Percentiles rank a stretch among this genome's conserved stretches.
phyloP scores from a whole-genome alignment of 495 filamentous ascomycete species.

The Penicillium alfredii region DNA sequence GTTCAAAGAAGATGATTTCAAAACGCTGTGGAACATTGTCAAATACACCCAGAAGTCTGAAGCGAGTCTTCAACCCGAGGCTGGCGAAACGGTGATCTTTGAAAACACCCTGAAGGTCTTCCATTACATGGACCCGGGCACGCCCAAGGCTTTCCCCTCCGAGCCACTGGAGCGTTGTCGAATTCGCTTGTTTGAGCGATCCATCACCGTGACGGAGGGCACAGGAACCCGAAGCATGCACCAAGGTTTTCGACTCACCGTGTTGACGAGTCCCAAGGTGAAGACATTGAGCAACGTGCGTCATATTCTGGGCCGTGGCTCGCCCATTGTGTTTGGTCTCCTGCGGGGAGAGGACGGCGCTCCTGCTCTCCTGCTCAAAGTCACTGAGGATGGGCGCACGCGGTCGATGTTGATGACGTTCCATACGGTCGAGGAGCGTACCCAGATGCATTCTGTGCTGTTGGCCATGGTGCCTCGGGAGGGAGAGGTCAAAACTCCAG shows the following conservation, averaged over 20 bases:
- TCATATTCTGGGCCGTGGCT: constrained; percentile 52
- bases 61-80: constrained; percentile 54
- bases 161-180: constrained; percentile 65
- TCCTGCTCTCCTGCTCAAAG: constrained; percentile 61
- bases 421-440: constrained; percentile 59
- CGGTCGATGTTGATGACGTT: constrained; percentile 71
- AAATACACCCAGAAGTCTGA: constrained; percentile 73
- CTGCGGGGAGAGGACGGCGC: constrained; percentile 60
- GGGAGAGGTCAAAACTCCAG: constrained; percentile 56
- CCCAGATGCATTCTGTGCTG: constrained; percentile 59
- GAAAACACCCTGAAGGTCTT: constrained; percentile 60
- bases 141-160: constrained; percentile 62
- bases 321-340: constrained; percentile 67
- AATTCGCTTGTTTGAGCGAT: constrained; percentile 65
- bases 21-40: constrained; percentile 69
- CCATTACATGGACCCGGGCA: constrained; percentile 66
- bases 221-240: constrained; percentile 63
- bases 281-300: constrained; percentile 69
- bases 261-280: constrained; percentile 67
- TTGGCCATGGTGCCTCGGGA: constrained; percentile 56
- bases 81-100: constrained; percentile 60
- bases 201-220: constrained; percentile 54
- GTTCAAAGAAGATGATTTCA: constrained; percentile 68
- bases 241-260: constrained; percentile 66
- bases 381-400: constrained; percentile 57